These are phyloP conservation scores for Cordyceps tenuipes DNA, from an alignment of 2,329 filamentous ascomycete species.

Conservation along the genomic window DNA sequence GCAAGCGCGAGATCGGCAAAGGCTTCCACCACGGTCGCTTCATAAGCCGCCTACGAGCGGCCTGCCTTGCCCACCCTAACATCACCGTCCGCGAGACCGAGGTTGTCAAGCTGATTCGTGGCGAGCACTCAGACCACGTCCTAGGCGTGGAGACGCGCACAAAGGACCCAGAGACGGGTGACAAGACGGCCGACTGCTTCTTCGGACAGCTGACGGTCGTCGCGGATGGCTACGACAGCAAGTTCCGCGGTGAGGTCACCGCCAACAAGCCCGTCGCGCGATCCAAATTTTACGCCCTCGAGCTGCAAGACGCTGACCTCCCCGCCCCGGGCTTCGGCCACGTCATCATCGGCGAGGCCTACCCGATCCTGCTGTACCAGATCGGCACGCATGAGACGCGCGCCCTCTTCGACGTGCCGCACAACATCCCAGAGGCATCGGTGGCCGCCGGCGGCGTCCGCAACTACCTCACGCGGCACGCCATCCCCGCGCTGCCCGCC, in stretches of 20 bases:
- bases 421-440: conserved; percentile 64
- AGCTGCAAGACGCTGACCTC: conserved; percentile 79
- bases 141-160: conserved; percentile 76
- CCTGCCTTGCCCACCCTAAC: conserved; percentile 67
- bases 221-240: conserved; percentile 86
- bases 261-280: conserved; percentile 58
- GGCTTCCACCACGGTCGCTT: conserved; percentile 94
- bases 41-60: conserved; percentile 69
- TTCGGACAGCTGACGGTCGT: conserved; percentile 84
- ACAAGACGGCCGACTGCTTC: conserved; percentile 62
- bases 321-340: conserved; percentile 72
- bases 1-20: conserved; percentile 54
- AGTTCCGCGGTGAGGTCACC: conserved; percentile 77
- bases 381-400: conserved; percentile 93
- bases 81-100: conserved; percentile 89
- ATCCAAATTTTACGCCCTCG: conserved; percentile 88
- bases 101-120: conserved; percentile 65
- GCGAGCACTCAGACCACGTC: conserved; percentile 60
- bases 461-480: conserved; percentile 69
- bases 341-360: conserved; percentile 71
- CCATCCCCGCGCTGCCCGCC: conserved; percentile 69
- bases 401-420: conserved; percentile 79
- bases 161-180: conserved; percentile 43
- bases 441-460: conserved; percentile 73
- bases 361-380: conserved; percentile 85